Base-by-base conservation (phyloP, 2,329 filamentous ascomycete genomes). In the Cladophialophora psammophila region DNA sequence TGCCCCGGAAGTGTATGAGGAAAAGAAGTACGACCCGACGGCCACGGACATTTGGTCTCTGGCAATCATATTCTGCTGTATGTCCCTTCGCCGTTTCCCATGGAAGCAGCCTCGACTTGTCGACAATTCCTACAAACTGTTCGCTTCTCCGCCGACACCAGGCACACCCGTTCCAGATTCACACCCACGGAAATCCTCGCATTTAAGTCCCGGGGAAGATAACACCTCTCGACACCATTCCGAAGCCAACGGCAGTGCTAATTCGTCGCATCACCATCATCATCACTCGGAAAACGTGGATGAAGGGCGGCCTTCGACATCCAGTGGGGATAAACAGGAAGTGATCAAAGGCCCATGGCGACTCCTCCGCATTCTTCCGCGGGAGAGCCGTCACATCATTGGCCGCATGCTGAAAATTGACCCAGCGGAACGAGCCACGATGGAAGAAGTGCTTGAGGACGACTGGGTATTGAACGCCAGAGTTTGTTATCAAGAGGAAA, bases 31-130 rank as follows among this genome's bases (percentile, higher is more conserved):
- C 77, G 94, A 99, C 75, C 93, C 95, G 0, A 91, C 94, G 69
- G 92, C 93, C 6, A 92, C 94, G 0, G 95, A 99, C 80, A 93
- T 99, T 67, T 99, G 95, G 95, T 99, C 95, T 10, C 84, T 99
- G 67, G 95, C 94, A 18, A 99, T 99, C 73, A 98, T 99, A 63
- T 99, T 94, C 80, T 98, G 95, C 80, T 99, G 95, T 83, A 99
- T 99, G 95, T 95, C 93, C 5, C 84, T 99, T 50, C 87, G 95
- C 26, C 85, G 95, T 40, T 99, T 99, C 76, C 95, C 95, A 0
- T 99, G 95, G 95, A 99, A 99, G 81, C 89, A 96, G 40, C 95
- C 95, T 4, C 88, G 94, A 48, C 82, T 93, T 77, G 92, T 92
- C 3, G 95, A 99, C 78, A 98, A 96, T 78, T 97, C 93, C 0